These are phyloP conservation scores for Salvia sclarea DNA, from an alignment of 305 asterid species.

Conservation along the genomic window DNA sequence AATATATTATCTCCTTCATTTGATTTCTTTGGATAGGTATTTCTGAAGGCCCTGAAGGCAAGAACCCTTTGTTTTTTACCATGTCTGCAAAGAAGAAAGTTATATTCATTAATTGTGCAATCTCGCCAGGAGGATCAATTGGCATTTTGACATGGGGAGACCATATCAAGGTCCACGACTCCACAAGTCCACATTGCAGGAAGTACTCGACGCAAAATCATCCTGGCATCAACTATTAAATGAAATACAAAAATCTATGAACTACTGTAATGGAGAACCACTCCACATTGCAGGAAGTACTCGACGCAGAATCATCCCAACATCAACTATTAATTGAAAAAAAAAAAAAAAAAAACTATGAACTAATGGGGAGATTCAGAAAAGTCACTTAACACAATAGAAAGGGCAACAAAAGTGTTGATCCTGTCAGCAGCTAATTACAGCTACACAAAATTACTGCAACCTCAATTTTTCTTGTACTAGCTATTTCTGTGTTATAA, in stretches of 20 bases:
- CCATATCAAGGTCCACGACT: too few relatives aligned
- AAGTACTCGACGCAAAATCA: neutral
- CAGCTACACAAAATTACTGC: too few relatives aligned
- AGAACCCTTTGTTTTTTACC: constrained; percentile 98
- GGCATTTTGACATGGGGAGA: neutral
- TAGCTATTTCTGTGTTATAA: neutral
- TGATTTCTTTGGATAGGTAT: constrained; percentile 81
- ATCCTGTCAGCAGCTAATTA: too few relatives aligned
- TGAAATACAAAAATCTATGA: neutral
- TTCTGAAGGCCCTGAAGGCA: constrained; percentile 99
- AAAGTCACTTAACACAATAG: constrained; percentile 2
- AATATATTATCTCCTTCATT: constrained; percentile 79
- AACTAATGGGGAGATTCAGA: constrained; percentile 9
- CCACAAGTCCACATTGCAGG: constrained; percentile 11
- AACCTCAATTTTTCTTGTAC: too few relatives aligned
- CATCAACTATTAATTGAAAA: constrained; percentile 4
- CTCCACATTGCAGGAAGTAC: constrained; percentile 14
- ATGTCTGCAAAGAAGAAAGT: constrained; percentile 58
- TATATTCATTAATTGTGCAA: constrained; percentile 4
- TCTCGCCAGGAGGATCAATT: constrained; percentile 5
- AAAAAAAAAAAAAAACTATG: neutral
- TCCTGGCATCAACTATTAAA: constrained; percentile 6
- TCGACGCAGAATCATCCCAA: constrained; percentile 6
- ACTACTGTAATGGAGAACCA: too few relatives aligned
- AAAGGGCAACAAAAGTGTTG: too few relatives aligned